These are phyloP conservation scores for Nannizziopsis arthrosporioides DNA, from an alignment of 2,329 filamentous ascomycete genomes.

Conservation along the genomic window DNA sequence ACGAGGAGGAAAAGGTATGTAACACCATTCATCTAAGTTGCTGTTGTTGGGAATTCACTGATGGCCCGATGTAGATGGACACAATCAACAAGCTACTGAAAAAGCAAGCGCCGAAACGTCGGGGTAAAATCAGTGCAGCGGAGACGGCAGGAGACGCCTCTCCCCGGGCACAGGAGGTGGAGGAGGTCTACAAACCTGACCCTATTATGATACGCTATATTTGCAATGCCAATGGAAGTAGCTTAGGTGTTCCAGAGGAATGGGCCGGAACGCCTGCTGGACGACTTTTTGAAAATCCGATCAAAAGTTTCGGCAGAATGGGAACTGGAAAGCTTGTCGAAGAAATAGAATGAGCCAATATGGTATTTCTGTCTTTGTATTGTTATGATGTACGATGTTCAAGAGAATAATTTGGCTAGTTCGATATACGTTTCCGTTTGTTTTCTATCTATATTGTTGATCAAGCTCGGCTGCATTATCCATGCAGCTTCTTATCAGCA, in stretches of 20 bases:
- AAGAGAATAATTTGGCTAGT: no score
- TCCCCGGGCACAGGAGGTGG: slow-evolving; percentile 29
- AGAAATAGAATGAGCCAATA: slow-evolving; percentile 23
- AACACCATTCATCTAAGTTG: not conserved
- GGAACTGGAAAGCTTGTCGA: slow-evolving; percentile 26
- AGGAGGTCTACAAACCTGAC: slow-evolving; percentile 30
- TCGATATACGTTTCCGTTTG: no score
- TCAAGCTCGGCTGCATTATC: no score
- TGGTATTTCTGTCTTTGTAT: no score
- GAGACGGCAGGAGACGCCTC: slow-evolving; percentile 33
- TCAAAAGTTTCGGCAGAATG: slow-evolving; percentile 12
- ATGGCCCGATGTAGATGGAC: slow-evolving; percentile 41
- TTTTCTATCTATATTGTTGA: no score
- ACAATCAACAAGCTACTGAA: slow-evolving; percentile 57
- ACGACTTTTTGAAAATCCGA: slow-evolving; percentile 27
- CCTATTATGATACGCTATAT: slow-evolving; percentile 38
- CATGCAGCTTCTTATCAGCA: no score
- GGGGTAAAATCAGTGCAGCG: slow-evolving; percentile 38
- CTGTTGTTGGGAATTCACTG: not conserved
- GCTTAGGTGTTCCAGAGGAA: slow-evolving; percentile 36
- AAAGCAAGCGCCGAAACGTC: slow-evolving; percentile 52
- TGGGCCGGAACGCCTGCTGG: slow-evolving; percentile 37
- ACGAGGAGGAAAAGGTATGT: slow-evolving; percentile 61
- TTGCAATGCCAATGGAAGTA: slow-evolving; percentile 32
- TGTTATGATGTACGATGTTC: no score